Base-by-base conservation (phyloP, 805 yeast species). In the Ascoidea rubescens region DNA sequence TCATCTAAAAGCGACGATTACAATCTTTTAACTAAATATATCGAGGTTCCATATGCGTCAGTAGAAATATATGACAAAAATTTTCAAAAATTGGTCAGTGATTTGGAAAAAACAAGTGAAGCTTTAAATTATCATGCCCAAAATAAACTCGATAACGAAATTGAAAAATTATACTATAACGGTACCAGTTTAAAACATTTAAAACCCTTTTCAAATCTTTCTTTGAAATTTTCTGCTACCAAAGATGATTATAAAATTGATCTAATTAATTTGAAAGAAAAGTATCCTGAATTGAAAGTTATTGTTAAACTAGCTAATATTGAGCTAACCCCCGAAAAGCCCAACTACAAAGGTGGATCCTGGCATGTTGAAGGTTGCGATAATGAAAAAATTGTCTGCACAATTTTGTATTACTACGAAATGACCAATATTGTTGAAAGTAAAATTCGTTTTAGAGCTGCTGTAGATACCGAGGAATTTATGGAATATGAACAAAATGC, bases 311-410 rank as follows among this genome's bases (percentile, higher is more conserved):
- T 71, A 55, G 73, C 73, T 21, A 67, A 66, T 53, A 71, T 71
- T 48, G 68, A 67, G 51, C 58, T 71, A 50, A 68, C 71, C 1
- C 74, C 75, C 0, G 71, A 70, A 47, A 65, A 64, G 31, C 71
- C 73, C 1, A 50, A 50, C 2, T 71, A 71, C 51, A 51, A 56
- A 2, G 75, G 75, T 2, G 74, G 74, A 0, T 55, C 69, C 2
- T 71, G 74, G 74, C 74, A 71, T 52, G 65, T 71, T 1, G 74
- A 71, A 57, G 75, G 74, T 0, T 61, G 70, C 5, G 62, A 64
- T 30, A 67, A 67, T 54, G 75, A 71, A 55, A 67, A 68, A 52
- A 71, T 71, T 47, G 67, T 71, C 5, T 74, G 74, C 2, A 69
- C 73, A 1, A 60, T 66, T 4, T 56, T 71, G 42, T 71, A 69